Conservation (phyloP, 805 yeast species). For the Jamesozyma gamospora region DNA sequence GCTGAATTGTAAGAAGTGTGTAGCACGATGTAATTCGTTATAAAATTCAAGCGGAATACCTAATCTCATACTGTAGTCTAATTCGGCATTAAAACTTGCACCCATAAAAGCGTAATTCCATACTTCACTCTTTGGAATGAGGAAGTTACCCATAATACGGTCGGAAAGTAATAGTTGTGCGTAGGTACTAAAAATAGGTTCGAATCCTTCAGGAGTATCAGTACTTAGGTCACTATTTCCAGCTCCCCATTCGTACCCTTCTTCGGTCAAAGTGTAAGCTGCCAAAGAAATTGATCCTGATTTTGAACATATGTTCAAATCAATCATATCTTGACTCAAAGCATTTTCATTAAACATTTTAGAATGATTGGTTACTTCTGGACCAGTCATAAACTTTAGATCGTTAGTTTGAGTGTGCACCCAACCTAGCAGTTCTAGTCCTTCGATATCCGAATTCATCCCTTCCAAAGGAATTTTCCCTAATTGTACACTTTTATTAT, state of each 20-base stretch:
- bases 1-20: conserved; percentile 70
- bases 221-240: conserved; percentile 47
- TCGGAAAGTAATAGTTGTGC: conserved; percentile 69
- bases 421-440: conserved; percentile 81
- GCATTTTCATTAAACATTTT: conserved; percentile 30
- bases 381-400: conserved; percentile 49
- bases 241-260: conserved; percentile 73
- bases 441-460: conserved; percentile 34
- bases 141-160: conserved; percentile 65
- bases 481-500: conserved; percentile 51
- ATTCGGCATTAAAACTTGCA: conserved; percentile 62
- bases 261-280: conserved; percentile 49
- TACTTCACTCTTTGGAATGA: conserved; percentile 72
- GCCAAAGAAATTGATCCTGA: conserved; percentile 79
- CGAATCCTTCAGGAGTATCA: conserved; percentile 56
- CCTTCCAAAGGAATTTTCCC: conserved; percentile 30
- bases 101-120: conserved; percentile 94
- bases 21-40: conserved; percentile 78
- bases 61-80: conserved; percentile 51
- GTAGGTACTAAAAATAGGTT: conserved; percentile 45
- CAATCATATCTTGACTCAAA: conserved; percentile 34
- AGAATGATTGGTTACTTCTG: conserved; percentile 56
- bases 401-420: conserved; percentile 81
- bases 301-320: conserved; percentile 59
- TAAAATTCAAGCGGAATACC: conserved; percentile 79